These are phyloP conservation scores for Marsdenia floribunda DNA, from an alignment of 257 asterid species.

Conservation along the genomic window DNA sequence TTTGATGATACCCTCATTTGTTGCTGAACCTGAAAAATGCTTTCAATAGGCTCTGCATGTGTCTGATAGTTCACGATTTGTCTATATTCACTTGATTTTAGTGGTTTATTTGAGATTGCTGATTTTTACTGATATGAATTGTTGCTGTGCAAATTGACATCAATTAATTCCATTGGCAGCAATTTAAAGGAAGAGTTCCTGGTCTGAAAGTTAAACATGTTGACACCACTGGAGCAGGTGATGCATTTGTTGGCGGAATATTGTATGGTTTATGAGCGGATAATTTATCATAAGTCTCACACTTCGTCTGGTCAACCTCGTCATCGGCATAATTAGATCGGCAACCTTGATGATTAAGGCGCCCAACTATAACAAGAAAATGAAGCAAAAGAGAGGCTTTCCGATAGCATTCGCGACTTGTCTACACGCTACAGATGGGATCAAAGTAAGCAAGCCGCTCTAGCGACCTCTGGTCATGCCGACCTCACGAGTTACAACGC, in stretches of 20 bases:
- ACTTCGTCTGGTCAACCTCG: no score
- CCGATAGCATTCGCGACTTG: no score
- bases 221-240: slow-evolving; percentile 96
- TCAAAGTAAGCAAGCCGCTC: no score
- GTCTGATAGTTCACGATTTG: not conserved
- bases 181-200: slow-evolving; percentile 78
- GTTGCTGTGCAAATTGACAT: not conserved
- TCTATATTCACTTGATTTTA: not conserved
- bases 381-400: no score
- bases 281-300: no score
- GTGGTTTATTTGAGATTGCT: slow-evolving; percentile 2
- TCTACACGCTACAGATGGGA: no score
- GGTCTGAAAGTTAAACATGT: slow-evolving; percentile 56
- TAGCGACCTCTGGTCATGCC: no score
- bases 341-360: no score
- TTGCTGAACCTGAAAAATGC: not conserved
- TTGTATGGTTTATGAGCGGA: slow-evolving; percentile 51
- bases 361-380: no score
- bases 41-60: not conserved
- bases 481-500: no score
- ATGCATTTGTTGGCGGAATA: slow-evolving; percentile 80
- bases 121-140: not conserved
- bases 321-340: no score
- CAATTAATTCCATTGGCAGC: slow-evolving; percentile 33
- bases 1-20: not conserved